Evolutionary conservation across 2,329 filamentous ascomycete genomes (phyloP).

Genomic region (Claviceps sp.): DNA sequence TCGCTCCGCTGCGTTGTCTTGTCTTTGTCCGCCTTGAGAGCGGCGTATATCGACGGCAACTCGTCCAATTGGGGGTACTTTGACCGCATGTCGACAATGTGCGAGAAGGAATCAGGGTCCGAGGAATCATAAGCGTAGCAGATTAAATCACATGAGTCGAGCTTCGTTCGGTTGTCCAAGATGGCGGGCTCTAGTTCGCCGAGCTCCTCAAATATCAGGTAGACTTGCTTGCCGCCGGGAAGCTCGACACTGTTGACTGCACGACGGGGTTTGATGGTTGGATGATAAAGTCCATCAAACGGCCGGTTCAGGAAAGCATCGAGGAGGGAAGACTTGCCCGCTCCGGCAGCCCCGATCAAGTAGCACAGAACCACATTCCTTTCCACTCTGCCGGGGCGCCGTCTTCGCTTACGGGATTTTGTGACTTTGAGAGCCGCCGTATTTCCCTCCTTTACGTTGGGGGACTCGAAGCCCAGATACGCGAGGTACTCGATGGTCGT

Average conservation of each 20-base stretch:
- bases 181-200: slow-evolving; percentile 93
- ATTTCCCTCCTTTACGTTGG: slow-evolving; percentile 60
- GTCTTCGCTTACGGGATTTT: slow-evolving; percentile 75
- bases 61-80: slow-evolving; percentile 75
- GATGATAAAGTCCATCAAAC: slow-evolving; percentile 72
- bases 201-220: slow-evolving; percentile 88
- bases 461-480: slow-evolving; percentile 85
- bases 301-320: slow-evolving; percentile 85
- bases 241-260: slow-evolving; percentile 95
- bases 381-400: slow-evolving; percentile 72
- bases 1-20: slow-evolving; percentile 93
- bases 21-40: slow-evolving; percentile 88
- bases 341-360: slow-evolving; percentile 69
- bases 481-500: slow-evolving; percentile 93
- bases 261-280: slow-evolving; percentile 86
- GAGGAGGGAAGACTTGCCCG: slow-evolving; percentile 82
- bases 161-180: slow-evolving; percentile 77
- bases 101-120: slow-evolving; percentile 87
- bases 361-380: slow-evolving; percentile 93
- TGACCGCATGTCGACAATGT: slow-evolving; percentile 69
- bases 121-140: slow-evolving; percentile 96
- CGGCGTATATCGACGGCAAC: slow-evolving; percentile 84
- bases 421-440: slow-evolving; percentile 84
- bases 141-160: slow-evolving; percentile 85
- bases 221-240: slow-evolving; percentile 90